phyloP scores from a whole-genome alignment of 139 green algal genomes.

The Coelastrella sp. region DNA sequence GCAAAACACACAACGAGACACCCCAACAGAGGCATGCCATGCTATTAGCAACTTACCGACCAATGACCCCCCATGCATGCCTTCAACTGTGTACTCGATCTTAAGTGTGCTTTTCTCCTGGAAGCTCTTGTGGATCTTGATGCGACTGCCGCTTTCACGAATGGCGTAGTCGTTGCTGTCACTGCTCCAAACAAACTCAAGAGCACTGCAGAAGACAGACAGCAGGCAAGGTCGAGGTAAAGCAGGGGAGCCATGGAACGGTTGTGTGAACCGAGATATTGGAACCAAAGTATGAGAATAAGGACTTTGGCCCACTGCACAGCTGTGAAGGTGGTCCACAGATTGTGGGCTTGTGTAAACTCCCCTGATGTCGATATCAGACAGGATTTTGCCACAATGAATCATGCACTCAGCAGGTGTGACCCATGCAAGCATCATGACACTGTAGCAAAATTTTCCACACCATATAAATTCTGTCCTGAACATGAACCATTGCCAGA shows the following conservation, averaged over 20 bases:
- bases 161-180: slow-evolving; percentile 94
- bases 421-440: too few relatives aligned
- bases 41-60: slow-evolving; percentile 26
- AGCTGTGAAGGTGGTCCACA: neutral
- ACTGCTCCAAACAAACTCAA: slow-evolving; percentile 96
- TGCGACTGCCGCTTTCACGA: slow-evolving; percentile 68
- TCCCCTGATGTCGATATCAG: too few relatives aligned
- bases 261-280: too few relatives aligned
- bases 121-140: slow-evolving; percentile 84
- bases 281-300: too few relatives aligned
- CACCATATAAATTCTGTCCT: too few relatives aligned
- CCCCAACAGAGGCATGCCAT: too few relatives aligned
- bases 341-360: too few relatives aligned
- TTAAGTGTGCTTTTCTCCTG: slow-evolving; percentile 86
- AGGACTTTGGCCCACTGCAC: neutral
- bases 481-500: too few relatives aligned
- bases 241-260: neutral
- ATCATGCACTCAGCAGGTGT: too few relatives aligned
- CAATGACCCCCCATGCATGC: slow-evolving; percentile 92
- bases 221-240: neutral
- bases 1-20: too few relatives aligned
- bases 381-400: too few relatives aligned
- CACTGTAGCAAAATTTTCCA: too few relatives aligned
- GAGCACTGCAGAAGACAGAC: slow-evolving; percentile 45
- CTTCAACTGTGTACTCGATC: slow-evolving; percentile 86